Conservation (phyloP, 306 rosid species). For the Rubus parviflorus region DNA sequence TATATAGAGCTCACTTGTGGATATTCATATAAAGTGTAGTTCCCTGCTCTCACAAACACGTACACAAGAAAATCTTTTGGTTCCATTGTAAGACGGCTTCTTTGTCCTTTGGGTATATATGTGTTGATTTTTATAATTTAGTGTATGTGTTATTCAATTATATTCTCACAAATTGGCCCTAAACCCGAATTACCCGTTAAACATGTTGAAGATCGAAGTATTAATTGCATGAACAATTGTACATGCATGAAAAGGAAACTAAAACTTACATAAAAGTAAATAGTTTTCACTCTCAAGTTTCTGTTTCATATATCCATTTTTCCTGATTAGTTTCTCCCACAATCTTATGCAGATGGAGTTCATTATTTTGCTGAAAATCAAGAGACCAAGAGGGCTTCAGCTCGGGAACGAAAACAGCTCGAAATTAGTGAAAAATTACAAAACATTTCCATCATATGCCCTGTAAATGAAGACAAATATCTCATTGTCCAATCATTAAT, state of each 20-base stretch:
- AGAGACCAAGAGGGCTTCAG: background rate
- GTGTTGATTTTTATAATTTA: background rate
- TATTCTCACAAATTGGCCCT: background rate
- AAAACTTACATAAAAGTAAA: background rate
- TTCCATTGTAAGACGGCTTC: background rate
- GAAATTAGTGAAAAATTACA: background rate
- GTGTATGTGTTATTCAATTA: background rate
- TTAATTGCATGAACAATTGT: background rate
- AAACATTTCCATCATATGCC: background rate
- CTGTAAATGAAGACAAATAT: slow-evolving; percentile 52
- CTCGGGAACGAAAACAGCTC: background rate
- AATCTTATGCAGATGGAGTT: no score
- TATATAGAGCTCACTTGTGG: background rate
- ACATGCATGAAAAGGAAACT: background rate
- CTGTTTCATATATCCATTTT: background rate
- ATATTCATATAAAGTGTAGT: background rate
- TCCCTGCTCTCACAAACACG: background rate
- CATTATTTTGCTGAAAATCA: background rate
- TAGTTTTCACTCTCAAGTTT: background rate
- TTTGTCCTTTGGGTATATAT: background rate
- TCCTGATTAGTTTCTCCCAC: background rate
- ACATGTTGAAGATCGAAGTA: background rate
- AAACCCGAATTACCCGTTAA: background rate
- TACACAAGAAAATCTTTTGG: background rate
- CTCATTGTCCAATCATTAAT: slow-evolving; percentile 54